These are phyloP conservation scores for Ceratocystis ficicola DNA, from an alignment of 2,329 filamentous ascomycete species.

Conservation along the genomic window DNA sequence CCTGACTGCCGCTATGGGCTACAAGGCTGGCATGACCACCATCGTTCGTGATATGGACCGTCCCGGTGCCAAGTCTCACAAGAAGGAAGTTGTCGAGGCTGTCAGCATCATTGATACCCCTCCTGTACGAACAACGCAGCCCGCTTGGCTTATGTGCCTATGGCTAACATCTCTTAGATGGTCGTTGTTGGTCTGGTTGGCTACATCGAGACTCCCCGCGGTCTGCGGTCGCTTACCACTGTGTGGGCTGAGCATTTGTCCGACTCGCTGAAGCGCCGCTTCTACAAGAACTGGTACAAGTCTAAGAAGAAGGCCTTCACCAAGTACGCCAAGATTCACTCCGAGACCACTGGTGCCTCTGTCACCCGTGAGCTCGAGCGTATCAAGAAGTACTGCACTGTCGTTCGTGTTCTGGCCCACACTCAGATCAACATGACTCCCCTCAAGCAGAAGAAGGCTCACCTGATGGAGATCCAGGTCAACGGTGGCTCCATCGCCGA, in stretches of 20 bases:
- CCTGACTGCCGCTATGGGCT: slow-evolving; percentile 94
- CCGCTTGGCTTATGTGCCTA: slow-evolving; percentile 62
- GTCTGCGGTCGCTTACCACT: slow-evolving; percentile 97
- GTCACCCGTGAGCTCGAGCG: slow-evolving; percentile 97
- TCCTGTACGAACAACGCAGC: slow-evolving; percentile 83
- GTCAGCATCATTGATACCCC: slow-evolving; percentile 82
- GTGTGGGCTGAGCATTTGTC: slow-evolving; percentile 99
- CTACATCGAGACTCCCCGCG: slow-evolving; percentile 99
- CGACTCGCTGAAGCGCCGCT: slow-evolving; percentile 97
- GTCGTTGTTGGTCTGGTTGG: slow-evolving; percentile 99
- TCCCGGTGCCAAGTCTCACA: slow-evolving; percentile 96
- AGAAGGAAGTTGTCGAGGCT: slow-evolving; percentile 93
- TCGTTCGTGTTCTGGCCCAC: slow-evolving; percentile 97
- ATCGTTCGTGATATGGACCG: slow-evolving; percentile 98
- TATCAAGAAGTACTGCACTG: slow-evolving; percentile 99
- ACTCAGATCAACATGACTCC: slow-evolving; percentile 98
- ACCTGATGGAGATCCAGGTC: slow-evolving; percentile 99
- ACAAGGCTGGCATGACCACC: slow-evolving; percentile 99
- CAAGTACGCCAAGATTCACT: slow-evolving; percentile 99
- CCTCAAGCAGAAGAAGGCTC: slow-evolving; percentile 99
- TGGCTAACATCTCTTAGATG: slow-evolving; percentile 72
- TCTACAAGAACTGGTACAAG: slow-evolving; percentile 99
- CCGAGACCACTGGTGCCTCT: slow-evolving; percentile 77
- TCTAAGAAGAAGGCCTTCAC: slow-evolving; percentile 99
- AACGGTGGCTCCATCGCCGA: slow-evolving; percentile 92